phyloP scores from a whole-genome alignment of 2,329 filamentous ascomycete genomes.

The Balansia obtecta region DNA sequence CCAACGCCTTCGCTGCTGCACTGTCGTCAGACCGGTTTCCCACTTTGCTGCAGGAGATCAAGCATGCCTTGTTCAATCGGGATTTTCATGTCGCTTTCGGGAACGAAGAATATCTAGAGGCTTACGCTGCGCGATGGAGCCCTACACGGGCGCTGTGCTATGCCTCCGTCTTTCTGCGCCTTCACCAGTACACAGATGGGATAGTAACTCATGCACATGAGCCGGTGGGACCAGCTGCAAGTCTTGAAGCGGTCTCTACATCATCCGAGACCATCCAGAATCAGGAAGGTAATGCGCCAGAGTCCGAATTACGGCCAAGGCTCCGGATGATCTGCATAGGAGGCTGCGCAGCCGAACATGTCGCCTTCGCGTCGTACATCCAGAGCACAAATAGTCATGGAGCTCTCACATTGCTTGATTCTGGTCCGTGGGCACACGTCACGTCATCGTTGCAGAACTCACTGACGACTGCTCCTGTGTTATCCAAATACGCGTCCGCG shows the following conservation, averaged over 20 bases:
- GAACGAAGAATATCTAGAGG: constrained; percentile 55
- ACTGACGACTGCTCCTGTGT: constrained; percentile 37
- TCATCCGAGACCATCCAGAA: background rate
- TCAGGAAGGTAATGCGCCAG: background rate
- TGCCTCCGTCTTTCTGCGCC: constrained; percentile 36
- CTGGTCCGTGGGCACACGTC: constrained; percentile 63
- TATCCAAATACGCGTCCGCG: constrained; percentile 41
- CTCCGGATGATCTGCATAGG: constrained; percentile 37
- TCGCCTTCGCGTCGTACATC: constrained; percentile 36
- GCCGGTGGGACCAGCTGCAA: background rate
- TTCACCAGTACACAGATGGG: constrained; percentile 22
- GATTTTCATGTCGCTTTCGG: constrained; percentile 77
- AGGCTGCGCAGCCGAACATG: constrained; percentile 50
- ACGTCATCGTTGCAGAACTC: constrained; percentile 43
- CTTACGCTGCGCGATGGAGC: constrained; percentile 86
- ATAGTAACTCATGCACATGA: constrained; percentile 8
- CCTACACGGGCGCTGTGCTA: constrained; percentile 77
- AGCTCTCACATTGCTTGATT: constrained; percentile 59
- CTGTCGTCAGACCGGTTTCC: constrained; percentile 36
- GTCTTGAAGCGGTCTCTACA: background rate
- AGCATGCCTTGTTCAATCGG: constrained; percentile 71
- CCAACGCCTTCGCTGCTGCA: constrained; percentile 43
- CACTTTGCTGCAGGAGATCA: constrained; percentile 63
- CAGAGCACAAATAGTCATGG: constrained; percentile 15
- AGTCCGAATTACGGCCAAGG: background rate